Percentiles rank a stretch among this genome's conserved stretches.
phyloP scores from a whole-genome alignment of 352 stramenopile species.

The Globisporangium abappressorium region DNA sequence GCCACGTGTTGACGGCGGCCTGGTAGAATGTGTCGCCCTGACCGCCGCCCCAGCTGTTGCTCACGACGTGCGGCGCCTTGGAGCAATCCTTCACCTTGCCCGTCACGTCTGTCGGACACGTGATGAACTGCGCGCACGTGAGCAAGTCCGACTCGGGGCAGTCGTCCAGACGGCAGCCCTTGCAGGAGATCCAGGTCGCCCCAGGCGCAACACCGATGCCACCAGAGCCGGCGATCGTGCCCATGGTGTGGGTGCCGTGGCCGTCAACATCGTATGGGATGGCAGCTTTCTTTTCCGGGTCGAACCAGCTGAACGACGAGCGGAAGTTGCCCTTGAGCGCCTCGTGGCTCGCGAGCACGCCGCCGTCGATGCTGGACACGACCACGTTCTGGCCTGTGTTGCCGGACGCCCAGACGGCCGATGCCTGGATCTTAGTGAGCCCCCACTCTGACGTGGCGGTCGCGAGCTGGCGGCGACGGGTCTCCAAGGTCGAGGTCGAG shows the following conservation, averaged over 20 bases:
- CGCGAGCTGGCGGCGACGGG: background rate
- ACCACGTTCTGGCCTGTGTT: conserved; percentile 27
- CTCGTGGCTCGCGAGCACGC: conserved; percentile 26
- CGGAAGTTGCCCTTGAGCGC: conserved; percentile 27
- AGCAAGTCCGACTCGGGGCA: conserved; percentile 22
- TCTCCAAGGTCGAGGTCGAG: background rate
- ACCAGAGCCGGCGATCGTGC: conserved; percentile 29
- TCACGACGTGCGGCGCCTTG: conserved; percentile 31
- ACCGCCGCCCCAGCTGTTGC: conserved; percentile 31
- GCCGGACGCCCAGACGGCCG: conserved; percentile 25
- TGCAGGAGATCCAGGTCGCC: conserved; percentile 34
- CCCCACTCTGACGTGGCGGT: conserved; percentile 23
- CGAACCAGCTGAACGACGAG: conserved; percentile 26
- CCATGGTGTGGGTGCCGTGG: conserved; percentile 37
- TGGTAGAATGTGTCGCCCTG: conserved; percentile 7
- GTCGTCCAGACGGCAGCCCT: conserved; percentile 14
- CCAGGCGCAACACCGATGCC: conserved; percentile 38
- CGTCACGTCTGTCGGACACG: conserved; percentile 26
- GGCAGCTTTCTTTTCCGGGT: conserved; percentile 19
- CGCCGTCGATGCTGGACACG: conserved; percentile 32
- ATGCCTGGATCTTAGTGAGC: conserved; percentile 23
- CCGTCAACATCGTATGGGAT: conserved; percentile 22
- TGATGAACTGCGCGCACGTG: conserved; percentile 31
- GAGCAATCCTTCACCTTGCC: conserved; percentile 29
- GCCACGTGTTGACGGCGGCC: background rate